Conservation (phyloP, 768 basidiomycete genomes). For the Russula griseocarnosa region DNA sequence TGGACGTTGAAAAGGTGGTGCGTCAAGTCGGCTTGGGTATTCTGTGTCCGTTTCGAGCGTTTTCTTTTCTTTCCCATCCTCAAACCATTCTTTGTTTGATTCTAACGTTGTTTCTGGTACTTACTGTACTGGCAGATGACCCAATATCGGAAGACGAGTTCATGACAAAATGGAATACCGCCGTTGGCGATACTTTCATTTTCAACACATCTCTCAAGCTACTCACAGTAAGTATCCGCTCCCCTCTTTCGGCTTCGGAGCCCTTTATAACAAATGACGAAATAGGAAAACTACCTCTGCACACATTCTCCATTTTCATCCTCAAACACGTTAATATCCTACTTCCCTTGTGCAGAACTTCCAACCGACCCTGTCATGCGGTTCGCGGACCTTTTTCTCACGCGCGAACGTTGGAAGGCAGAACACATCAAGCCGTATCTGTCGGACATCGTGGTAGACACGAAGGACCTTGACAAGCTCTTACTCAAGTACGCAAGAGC, state of each 20-base stretch:
- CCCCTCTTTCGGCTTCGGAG: not conserved
- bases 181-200: conserved; percentile 77
- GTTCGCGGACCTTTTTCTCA: conserved; percentile 86
- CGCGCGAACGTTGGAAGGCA: conserved; percentile 67
- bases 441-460: conserved; percentile 72
- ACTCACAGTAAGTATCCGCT: conserved; percentile 53
- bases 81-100: not conserved
- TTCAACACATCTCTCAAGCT: conserved; percentile 55
- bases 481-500: conserved; percentile 83
- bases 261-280: not conserved
- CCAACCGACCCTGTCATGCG: conserved; percentile 75
- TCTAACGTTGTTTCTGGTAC: not conserved
- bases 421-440: conserved; percentile 83
- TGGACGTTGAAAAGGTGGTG: conserved; percentile 55
- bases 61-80: not conserved
- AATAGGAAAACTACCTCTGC: conserved; percentile 71
- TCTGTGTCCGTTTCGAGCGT: conserved; percentile 40
- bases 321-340: conserved; percentile 46
- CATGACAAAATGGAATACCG: conserved; percentile 60
- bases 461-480: conserved; percentile 83
- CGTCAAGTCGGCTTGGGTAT: conserved; percentile 76
- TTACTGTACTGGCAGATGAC: conserved; percentile 42
- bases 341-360: conserved; percentile 72
- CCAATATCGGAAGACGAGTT: conserved; percentile 55
- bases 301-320: conserved; percentile 39